Conservation (phyloP, 768 basidiomycete species). For the Lentinula guzmanii region DNA sequence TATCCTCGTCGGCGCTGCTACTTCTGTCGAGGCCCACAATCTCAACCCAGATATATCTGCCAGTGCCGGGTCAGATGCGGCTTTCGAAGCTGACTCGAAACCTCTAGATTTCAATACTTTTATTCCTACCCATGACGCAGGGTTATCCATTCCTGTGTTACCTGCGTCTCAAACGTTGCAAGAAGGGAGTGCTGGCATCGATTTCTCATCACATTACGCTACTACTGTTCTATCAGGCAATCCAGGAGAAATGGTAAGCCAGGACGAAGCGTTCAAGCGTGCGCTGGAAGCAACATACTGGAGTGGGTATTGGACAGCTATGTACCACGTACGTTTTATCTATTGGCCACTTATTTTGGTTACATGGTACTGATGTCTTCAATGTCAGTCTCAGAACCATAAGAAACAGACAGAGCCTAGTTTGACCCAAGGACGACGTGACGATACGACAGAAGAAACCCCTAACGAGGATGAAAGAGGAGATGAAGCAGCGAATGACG, state of each 20-base stretch:
- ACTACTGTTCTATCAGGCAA: constrained; percentile 18
- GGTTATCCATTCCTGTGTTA: constrained; percentile 31
- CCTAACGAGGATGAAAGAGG: neutral
- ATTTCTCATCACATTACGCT: constrained; percentile 20
- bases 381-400: neutral
- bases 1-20: neutral
- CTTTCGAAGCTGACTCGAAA: constrained; percentile 41
- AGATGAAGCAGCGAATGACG: neutral
- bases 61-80: constrained; percentile 5
- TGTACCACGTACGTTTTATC: constrained; percentile 60
- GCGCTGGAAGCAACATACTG: constrained; percentile 81
- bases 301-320: constrained; percentile 83
- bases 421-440: neutral
- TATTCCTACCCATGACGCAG: constrained; percentile 63
- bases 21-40: neutral
- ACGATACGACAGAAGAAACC: neutral
- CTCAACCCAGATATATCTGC: neutral
- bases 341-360: neutral
- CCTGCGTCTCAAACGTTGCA: neutral
- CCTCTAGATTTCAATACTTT: constrained; percentile 69
- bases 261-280: constrained; percentile 72
- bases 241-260: constrained; percentile 36
- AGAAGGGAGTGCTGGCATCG: neutral
- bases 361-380: neutral
- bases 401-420: neutral